Evolutionary conservation across 306 rosid species (phyloP), one percentile per base, ranked within the genome.

Genomic region (Erythrophleum fordii): DNA sequence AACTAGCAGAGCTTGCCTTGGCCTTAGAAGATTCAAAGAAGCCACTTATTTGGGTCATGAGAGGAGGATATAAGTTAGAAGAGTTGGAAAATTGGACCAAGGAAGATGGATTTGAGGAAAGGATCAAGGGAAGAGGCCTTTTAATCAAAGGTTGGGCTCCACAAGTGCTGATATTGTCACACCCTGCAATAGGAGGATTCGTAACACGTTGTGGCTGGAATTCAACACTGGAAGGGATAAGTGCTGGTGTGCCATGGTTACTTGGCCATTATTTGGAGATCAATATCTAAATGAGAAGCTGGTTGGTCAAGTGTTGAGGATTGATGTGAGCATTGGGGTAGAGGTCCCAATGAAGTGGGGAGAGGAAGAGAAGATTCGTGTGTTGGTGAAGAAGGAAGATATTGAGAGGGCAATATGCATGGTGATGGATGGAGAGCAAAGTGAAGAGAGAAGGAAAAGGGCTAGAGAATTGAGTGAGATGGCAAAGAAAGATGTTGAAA

Each of bases 31-130:
- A 81, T 0, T 86, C 88, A 18, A 49, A 87, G 0, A 87, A 3
- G 1, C 89, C 98, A 28, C 91, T 93, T 58, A 81, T 93, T 34
- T 90, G 97, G 98, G 97, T 74, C 4, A 37, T 93, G 0, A 80
- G 93, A 77, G 90, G 71, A 39, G 84, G 88, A 2, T 11, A 46
- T 11, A 48, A 44, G 28, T 41, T 52, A 7, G 52, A 85, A 8
- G 92, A 77, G 28, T 31, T 93, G 22, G 87, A 87, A 41, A 78
- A 60, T 5, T 88, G 93, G 93, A 68, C 86, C 3, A 42, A 35
- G 31, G 87, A 91, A 67, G 79, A 77, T 0, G 86, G 86, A 16
- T 90, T 86, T 61, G 87, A 90, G 64, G 90, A 86, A 72, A 82
- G 91, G 72, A 76, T 25, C 1, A 76, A 75, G 48, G 71, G 0